phyloP scores from a whole-genome alignment of 116 monocot species.

The Phalaenopsis hybrid region DNA sequence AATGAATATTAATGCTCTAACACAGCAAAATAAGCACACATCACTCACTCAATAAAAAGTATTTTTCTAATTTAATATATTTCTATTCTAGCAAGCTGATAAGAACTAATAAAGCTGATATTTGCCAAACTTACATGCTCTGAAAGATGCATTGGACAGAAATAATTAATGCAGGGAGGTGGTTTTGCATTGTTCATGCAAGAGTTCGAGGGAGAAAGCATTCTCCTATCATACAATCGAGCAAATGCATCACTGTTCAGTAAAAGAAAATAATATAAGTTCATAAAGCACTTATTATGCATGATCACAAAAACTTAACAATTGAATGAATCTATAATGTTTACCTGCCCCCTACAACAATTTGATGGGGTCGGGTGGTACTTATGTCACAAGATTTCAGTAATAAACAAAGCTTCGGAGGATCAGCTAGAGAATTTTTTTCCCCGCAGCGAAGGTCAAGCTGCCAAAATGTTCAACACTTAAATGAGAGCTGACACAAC shows the following conservation, averaged over 20 bases:
- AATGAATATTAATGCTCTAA: not conserved
- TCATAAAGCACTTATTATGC: not conserved
- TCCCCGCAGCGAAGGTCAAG: conserved; percentile 81
- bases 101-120: not conserved
- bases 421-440: conserved; percentile 69
- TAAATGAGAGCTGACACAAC: not conserved
- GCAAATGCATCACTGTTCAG: conserved; percentile 83
- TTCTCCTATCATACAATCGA: conserved; percentile 92
- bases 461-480: conserved; percentile 26
- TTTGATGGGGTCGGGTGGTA: conserved; percentile 76
- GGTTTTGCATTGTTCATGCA: conserved; percentile 50
- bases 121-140: conserved; percentile 55
- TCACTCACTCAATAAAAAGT: too few species aligned
- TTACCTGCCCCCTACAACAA: conserved; percentile 96
- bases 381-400: conserved; percentile 95
- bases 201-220: conserved; percentile 83
- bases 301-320: not conserved
- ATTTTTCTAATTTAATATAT: too few species aligned
- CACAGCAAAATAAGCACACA: too few species aligned
- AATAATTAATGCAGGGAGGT: conserved; percentile 73
- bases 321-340: not conserved
- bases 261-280: conserved; percentile 4
- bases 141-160: conserved; percentile 87
- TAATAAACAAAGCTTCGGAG: conserved; percentile 55
- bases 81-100: not conserved